A percentile compares a stretch with the other conserved stretches of the same genome.
Evolutionary conservation across 495 filamentous ascomycete genomes (phyloP).

Genomic region (Bryoglossum gracile): DNA sequence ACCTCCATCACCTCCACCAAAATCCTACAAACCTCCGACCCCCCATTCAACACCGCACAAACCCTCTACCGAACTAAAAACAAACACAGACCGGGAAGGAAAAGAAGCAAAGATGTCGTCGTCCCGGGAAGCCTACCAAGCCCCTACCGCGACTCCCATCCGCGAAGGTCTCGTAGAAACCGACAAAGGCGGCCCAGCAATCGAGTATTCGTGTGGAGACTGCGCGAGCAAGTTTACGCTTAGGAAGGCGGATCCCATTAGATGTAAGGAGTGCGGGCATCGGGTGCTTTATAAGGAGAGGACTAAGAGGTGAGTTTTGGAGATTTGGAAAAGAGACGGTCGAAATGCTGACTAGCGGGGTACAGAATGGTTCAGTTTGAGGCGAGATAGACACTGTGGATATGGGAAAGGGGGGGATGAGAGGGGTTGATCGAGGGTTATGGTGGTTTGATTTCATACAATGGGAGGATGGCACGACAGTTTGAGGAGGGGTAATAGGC

Average conservation of each 20-base stretch:
- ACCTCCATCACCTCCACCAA: not conserved
- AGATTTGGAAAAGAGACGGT: not conserved
- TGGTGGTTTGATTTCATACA: conserved; percentile 2
- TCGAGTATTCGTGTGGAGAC: conserved; percentile 89
- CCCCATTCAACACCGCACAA: not conserved
- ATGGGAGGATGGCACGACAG: not conserved
- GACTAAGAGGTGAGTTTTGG: conserved; percentile 74
- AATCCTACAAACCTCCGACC: not conserved
- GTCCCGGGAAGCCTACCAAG: conserved; percentile 55
- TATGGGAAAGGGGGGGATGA: not conserved
- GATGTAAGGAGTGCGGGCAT: conserved; percentile 94
- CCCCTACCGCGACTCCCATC: conserved; percentile 35
- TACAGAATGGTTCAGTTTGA: conserved; percentile 94
- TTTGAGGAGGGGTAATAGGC: conserved; percentile 12
- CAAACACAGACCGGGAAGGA: no score
- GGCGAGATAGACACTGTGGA: conserved; percentile 54
- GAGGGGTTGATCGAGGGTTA: not conserved
- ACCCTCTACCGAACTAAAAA: not conserved
- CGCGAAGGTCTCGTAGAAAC: conserved; percentile 23
- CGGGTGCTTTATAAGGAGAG: conserved; percentile 96
- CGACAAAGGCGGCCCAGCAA: conserved; percentile 46
- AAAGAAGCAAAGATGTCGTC: conserved; percentile 39
- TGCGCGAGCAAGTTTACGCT: conserved; percentile 77
- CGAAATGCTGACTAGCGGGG: not conserved
- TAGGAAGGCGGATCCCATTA: conserved; percentile 78